phyloP scores from a whole-genome alignment of 78 protist genomes.

The Dictyostelium citrinum region DNA sequence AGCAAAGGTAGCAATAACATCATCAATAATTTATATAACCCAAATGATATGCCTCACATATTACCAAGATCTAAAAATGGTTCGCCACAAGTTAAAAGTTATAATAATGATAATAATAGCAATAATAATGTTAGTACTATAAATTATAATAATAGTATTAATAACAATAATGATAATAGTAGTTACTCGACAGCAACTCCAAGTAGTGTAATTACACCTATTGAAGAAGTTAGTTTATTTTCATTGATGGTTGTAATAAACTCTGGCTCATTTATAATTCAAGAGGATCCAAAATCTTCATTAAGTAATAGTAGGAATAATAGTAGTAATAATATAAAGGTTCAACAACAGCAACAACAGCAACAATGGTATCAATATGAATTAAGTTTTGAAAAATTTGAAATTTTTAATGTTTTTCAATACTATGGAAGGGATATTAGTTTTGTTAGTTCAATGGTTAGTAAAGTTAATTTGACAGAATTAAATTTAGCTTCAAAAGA shows the following conservation, averaged over 20 bases:
- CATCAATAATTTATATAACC: not conserved
- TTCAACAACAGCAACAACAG: not conserved
- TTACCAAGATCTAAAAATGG: not conserved
- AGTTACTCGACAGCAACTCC: not conserved
- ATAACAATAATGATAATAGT: not conserved
- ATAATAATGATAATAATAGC: not conserved
- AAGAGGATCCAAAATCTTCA: not conserved
- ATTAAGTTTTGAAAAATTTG: conserved; percentile 35
- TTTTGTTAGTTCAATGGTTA: conserved; percentile 8
- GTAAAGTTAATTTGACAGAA: conserved; percentile 11
- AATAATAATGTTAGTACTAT: too few relatives aligned
- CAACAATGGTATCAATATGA: conserved; percentile 6
- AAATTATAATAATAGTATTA: not conserved
- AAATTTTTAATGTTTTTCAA: conserved; percentile 18
- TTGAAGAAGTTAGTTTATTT: not conserved
- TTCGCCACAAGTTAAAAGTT: not conserved
- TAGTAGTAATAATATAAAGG: conserved; percentile 7
- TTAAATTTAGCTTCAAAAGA: not conserved
- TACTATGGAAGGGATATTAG: conserved; percentile 62
- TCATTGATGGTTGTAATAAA: conserved; percentile 2
- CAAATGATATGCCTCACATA: not conserved
- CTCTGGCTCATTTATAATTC: not conserved
- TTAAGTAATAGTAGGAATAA: not conserved
- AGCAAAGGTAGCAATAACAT: not conserved
- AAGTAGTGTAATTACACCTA: not conserved